These are phyloP conservation scores for Rhazya stricta DNA, from an alignment of 257 asterid species.

Conservation along the genomic window DNA sequence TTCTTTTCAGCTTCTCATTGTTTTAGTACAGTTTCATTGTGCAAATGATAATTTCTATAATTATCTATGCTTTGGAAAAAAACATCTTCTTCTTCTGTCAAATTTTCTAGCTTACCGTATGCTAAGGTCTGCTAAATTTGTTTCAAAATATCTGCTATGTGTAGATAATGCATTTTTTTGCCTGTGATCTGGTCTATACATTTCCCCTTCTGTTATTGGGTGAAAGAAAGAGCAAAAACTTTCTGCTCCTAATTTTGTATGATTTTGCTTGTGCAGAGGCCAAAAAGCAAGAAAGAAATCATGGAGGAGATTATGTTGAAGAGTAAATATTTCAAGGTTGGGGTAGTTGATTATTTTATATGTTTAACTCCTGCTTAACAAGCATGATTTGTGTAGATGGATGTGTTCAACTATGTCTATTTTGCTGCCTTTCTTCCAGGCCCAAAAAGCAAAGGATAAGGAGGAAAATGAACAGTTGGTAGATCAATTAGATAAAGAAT, in stretches of 20 bases:
- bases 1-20: neutral
- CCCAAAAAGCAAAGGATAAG: conserved; percentile 90
- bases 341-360: conserved; percentile 19
- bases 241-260: conserved; percentile 22
- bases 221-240: neutral
- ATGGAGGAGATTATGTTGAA: conserved; percentile 80
- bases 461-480: conserved; percentile 69
- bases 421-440: conserved; percentile 43
- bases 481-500: conserved; percentile 76
- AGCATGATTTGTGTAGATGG: conserved; percentile 8
- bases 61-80: neutral
- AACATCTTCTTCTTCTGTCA: neutral
- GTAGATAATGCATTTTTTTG: neutral
- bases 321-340: conserved; percentile 95
- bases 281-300: conserved; percentile 90
- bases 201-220: neutral
- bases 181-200: neutral
- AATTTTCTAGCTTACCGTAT: neutral
- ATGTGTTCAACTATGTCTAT: conserved; percentile 6
- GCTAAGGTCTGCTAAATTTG: neutral
- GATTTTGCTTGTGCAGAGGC: conserved; percentile 52
- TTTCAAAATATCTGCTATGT: neutral
- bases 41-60: neutral
- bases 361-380: conserved; percentile 5
- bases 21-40: neutral